Conservation (phyloP, 2,329 filamentous ascomycete species). For the Calonectria henricotiae region DNA sequence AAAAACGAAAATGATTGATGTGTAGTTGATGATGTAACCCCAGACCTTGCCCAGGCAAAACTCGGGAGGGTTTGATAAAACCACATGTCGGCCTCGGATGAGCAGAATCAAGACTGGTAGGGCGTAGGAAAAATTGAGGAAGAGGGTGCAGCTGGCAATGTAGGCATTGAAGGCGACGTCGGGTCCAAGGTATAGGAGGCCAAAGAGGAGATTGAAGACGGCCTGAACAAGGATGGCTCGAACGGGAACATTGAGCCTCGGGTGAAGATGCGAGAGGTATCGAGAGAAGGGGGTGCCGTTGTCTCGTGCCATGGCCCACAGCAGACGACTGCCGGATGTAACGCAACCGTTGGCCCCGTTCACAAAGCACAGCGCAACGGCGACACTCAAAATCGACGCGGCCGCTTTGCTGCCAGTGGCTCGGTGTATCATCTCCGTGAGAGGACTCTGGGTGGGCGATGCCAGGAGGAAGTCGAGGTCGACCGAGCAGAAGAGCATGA, state of each 20-base stretch:
- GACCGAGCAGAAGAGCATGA: slow-evolving; percentile 62
- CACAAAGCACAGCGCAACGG: slow-evolving; percentile 63
- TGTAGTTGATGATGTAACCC: slow-evolving; percentile 55
- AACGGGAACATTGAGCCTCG: slow-evolving; percentile 61
- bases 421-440: slow-evolving; percentile 64
- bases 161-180: slow-evolving; percentile 66
- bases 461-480: slow-evolving; percentile 58
- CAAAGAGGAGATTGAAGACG: slow-evolving; percentile 64
- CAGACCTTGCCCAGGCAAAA: slow-evolving; percentile 54
- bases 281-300: slow-evolving; percentile 57
- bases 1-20: slow-evolving; percentile 58
- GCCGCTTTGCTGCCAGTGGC: slow-evolving; percentile 60
- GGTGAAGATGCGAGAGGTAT: slow-evolving; percentile 58
- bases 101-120: slow-evolving; percentile 61
- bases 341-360: slow-evolving; percentile 64
- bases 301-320: slow-evolving; percentile 66
- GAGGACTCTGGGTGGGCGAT: slow-evolving; percentile 63
- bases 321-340: slow-evolving; percentile 62
- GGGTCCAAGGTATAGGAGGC: slow-evolving; percentile 63
- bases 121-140: slow-evolving; percentile 65
- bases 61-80: slow-evolving; percentile 52
- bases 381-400: slow-evolving; percentile 61
- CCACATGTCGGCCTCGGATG: slow-evolving; percentile 56
- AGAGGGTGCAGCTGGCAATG: slow-evolving; percentile 63
- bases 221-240: slow-evolving; percentile 61